Conservation (phyloP, 2,329 filamentous ascomycete genomes). For the Colletotrichum sp. region DNA sequence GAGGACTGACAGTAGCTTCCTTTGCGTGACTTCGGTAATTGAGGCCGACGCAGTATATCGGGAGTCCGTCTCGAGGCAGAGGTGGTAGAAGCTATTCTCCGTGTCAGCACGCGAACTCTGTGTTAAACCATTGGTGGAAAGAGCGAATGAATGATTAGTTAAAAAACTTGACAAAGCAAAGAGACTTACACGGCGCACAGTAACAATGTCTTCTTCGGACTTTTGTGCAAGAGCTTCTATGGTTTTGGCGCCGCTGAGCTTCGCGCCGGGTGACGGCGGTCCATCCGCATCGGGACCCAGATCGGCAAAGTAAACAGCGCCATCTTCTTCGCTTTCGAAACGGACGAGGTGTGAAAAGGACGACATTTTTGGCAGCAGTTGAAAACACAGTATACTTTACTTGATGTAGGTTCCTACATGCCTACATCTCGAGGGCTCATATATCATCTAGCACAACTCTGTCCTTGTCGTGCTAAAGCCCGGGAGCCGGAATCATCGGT, state of each 20-base stretch:
- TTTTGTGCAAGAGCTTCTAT: neutral
- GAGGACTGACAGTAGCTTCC: neutral
- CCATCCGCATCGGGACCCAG: slow-evolving; percentile 6
- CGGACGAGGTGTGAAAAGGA: slow-evolving; percentile 21
- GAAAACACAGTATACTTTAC: neutral
- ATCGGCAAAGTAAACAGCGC: slow-evolving; percentile 21
- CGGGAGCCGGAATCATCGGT: neutral
- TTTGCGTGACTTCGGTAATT: neutral
- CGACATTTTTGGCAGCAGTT: neutral
- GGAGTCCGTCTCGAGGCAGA: neutral
- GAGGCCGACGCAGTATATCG: neutral
- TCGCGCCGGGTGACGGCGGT: neutral
- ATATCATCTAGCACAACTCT: neutral
- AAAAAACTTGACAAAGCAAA: neutral
- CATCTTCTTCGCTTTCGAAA: slow-evolving; percentile 22
- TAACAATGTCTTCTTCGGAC: slow-evolving; percentile 23
- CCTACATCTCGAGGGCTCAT: neutral
- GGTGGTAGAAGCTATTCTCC: neutral
- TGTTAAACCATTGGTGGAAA: neutral
- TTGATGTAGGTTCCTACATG: fast-evolving
- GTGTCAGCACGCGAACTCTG: neutral
- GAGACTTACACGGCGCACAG: neutral
- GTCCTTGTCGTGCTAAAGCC: neutral
- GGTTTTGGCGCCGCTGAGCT: neutral
- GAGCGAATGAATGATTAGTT: neutral